These are phyloP conservation scores for Lineolata rhizophorae DNA, from an alignment of 495 filamentous ascomycete species.

Conservation along the genomic window DNA sequence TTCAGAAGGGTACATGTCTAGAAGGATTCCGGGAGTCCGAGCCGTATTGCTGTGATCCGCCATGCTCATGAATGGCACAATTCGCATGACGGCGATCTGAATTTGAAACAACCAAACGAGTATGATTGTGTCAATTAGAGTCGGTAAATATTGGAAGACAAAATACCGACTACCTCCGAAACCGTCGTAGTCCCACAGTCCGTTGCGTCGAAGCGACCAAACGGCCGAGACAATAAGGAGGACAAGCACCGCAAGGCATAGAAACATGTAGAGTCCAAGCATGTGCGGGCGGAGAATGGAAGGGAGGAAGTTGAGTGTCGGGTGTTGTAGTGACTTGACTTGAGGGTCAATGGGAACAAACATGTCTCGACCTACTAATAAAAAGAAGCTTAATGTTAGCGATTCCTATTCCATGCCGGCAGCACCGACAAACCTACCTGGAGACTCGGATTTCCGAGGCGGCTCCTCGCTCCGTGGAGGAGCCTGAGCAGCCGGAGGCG, in stretches of 20 bases:
- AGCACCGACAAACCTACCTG: no score
- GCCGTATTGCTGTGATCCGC: constrained; percentile 29
- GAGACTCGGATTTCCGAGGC: no score
- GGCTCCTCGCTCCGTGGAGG: no score
- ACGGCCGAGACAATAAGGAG: constrained; percentile 52
- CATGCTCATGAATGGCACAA: constrained; percentile 57
- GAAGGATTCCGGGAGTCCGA: constrained; percentile 28
- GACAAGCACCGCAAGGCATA: constrained; percentile 48
- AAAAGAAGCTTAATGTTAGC: no score
- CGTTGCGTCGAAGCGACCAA: constrained; percentile 38
- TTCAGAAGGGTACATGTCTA: constrained; percentile 28
- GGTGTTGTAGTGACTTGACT: constrained; percentile 23
- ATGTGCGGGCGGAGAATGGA: constrained; percentile 38
- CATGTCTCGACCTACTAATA: constrained; percentile 15
- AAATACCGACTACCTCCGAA: constrained; percentile 60
- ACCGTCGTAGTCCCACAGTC: constrained; percentile 40
- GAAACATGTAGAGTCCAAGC: constrained; percentile 26
- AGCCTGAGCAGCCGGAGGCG: background rate
- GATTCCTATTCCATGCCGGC: no score
- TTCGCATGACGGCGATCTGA: constrained; percentile 51
- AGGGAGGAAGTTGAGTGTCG: constrained; percentile 42
- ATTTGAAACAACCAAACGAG: constrained; percentile 55
- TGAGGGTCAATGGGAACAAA: constrained; percentile 31
- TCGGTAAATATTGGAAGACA: constrained; percentile 64
- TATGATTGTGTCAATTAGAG: constrained; percentile 48